phyloP scores from a whole-genome alignment of 2,329 filamentous ascomycete genomes.

The Chrysoporthe puriensis region DNA sequence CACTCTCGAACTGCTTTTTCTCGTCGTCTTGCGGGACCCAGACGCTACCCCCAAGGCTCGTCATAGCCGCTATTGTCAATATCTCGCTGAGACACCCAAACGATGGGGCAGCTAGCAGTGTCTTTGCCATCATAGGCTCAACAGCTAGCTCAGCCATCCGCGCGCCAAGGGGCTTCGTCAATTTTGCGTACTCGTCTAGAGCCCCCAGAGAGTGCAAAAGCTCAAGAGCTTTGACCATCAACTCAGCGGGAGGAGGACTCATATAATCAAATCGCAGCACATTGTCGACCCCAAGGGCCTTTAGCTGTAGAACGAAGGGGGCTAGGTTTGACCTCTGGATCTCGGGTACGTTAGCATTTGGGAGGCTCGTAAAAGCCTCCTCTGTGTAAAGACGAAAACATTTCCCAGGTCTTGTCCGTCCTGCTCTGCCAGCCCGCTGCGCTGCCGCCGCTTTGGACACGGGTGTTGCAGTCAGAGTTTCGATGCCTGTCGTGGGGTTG shows the following conservation, averaged over 20 bases:
- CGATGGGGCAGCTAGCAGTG: constrained; percentile 72
- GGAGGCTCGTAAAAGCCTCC: constrained; percentile 65
- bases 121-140: constrained; percentile 95
- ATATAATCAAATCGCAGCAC: constrained; percentile 89
- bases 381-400: constrained; percentile 94
- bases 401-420: constrained; percentile 86
- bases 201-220: constrained; percentile 85
- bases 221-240: constrained; percentile 85
- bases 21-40: constrained; percentile 83
- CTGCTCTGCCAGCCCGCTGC: constrained; percentile 87
- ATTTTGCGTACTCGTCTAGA: constrained; percentile 84
- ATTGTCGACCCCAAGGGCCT: constrained; percentile 94
- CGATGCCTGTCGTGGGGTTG: constrained; percentile 82
- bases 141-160: constrained; percentile 91
- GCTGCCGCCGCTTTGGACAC: constrained; percentile 92
- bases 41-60: constrained; percentile 78
- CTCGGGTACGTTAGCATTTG: constrained; percentile 79
- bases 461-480: constrained; percentile 79
- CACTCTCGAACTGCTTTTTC: constrained; percentile 74
- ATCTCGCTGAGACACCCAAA: constrained; percentile 86
- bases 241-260: constrained; percentile 80
- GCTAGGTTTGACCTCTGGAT: constrained; percentile 92
- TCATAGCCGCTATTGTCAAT: constrained; percentile 92
- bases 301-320: constrained; percentile 85
- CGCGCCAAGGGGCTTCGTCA: constrained; percentile 84